Evolutionary conservation across 371 early-diverging fungal species (phyloP).

Genomic region (Basidiobolus heterosporus): DNA sequence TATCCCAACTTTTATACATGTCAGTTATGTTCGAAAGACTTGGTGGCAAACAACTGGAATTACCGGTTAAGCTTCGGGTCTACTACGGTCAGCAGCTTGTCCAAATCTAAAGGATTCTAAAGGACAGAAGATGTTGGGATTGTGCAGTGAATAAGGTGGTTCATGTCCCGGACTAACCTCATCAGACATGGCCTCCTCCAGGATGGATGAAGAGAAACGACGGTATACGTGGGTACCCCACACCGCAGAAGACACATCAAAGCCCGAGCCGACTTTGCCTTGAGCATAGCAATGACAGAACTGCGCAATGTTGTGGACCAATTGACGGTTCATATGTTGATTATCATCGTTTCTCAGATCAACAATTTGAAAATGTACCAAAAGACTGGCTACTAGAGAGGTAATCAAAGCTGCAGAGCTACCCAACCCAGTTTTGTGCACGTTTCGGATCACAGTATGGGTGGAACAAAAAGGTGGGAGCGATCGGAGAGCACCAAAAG

Average conservation of each 20-base stretch:
- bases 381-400: slow-evolving; percentile 63
- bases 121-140: no score
- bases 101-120: no score
- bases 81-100: no score
- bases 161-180: no score
- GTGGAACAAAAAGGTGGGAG: slow-evolving; percentile 55
- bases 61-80: no score
- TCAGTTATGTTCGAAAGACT: no score
- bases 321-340: slow-evolving; percentile 9
- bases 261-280: slow-evolving; percentile 92
- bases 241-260: slow-evolving; percentile 86
- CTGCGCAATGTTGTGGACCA: slow-evolving; percentile 76
- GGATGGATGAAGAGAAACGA: slow-evolving; percentile 58
- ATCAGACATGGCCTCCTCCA: slow-evolving; percentile 15
- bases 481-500: slow-evolving; percentile 29
- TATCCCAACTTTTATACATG: slow-evolving; percentile 42
- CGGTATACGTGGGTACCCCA: slow-evolving; percentile 76
- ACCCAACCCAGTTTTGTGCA: slow-evolving; percentile 90
- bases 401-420: slow-evolving; percentile 87
- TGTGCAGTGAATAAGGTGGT: no score
- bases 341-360: slow-evolving; percentile 6
- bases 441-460: slow-evolving; percentile 45
- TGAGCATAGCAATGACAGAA: slow-evolving; percentile 88
- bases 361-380: slow-evolving; percentile 43
- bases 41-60: no score